Percentiles rank a stretch among this genome's conserved stretches.
These are phyloP conservation scores for Aspergillus hortae DNA, from an alignment of 2,329 filamentous ascomycete genomes.

Conservation along the genomic window DNA sequence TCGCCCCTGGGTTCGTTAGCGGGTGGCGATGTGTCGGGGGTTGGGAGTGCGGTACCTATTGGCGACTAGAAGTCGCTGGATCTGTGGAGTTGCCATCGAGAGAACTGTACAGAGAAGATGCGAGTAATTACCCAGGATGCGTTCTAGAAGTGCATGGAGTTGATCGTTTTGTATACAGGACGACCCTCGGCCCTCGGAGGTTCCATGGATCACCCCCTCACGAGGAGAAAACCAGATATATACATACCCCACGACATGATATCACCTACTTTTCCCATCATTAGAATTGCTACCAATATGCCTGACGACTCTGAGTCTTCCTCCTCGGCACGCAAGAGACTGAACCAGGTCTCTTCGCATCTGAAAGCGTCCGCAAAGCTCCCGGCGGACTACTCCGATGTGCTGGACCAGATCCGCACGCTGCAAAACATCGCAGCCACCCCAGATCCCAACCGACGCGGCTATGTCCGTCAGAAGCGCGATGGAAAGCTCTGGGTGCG, in stretches of 20 bases:
- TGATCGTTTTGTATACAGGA: background rate
- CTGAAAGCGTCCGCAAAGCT: slow-evolving; percentile 32
- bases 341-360: slow-evolving; percentile 48
- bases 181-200: slow-evolving; percentile 19
- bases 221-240: background rate
- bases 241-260: background rate
- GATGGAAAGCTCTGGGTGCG: slow-evolving; percentile 64
- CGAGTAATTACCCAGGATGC: background rate
- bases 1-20: slow-evolving; percentile 50
- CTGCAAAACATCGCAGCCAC: slow-evolving; percentile 53
- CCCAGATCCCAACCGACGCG: slow-evolving; percentile 52
- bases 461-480: slow-evolving; percentile 61
- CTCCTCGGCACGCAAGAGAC: slow-evolving; percentile 39
- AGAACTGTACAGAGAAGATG: background rate
- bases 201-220: slow-evolving; percentile 12
- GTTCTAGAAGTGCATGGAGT: no score
- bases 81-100: slow-evolving; percentile 19
- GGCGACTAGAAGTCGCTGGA: slow-evolving; percentile 51
- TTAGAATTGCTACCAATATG: slow-evolving; percentile 2
- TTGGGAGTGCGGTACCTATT: slow-evolving; percentile 44
- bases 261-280: background rate
- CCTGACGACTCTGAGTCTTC: slow-evolving; percentile 13
- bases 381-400: slow-evolving; percentile 60
- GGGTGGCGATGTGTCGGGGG: background rate
- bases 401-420: slow-evolving; percentile 54